phyloP scores from a whole-genome alignment of 495 filamentous ascomycete species.

The Penicillium subrubescens region DNA sequence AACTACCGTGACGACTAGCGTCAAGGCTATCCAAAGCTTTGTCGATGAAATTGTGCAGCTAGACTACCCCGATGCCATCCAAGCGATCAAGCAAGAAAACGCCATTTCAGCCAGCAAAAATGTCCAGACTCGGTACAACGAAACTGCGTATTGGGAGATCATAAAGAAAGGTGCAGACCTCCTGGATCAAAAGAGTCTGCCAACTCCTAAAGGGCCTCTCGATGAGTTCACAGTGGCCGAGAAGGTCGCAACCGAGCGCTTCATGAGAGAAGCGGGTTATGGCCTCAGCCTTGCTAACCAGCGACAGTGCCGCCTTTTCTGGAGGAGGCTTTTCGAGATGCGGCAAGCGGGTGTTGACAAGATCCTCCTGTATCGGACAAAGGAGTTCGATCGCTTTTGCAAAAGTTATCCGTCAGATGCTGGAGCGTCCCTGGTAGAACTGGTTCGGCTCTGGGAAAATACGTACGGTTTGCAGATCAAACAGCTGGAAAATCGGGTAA shows the following conservation, averaged over 20 bases:
- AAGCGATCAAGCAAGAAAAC: neutral
- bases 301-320: neutral
- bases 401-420: neutral
- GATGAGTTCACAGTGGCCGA: conserved; percentile 11
- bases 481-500: neutral
- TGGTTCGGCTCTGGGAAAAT: neutral
- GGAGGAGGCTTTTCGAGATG: neutral
- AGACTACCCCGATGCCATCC: neutral
- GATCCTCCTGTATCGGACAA: neutral
- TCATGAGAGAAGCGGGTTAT: neutral
- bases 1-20: neutral
- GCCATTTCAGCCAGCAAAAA: neutral
- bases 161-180: neutral
- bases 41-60: neutral
- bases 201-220: conserved; percentile 9
- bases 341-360: neutral
- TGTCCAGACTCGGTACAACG: neutral
- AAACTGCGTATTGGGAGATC: neutral
- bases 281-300: neutral
- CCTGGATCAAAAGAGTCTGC: conserved; percentile 1
- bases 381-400: neutral
- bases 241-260: conserved; percentile 12
- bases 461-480: neutral
- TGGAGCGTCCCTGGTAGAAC: neutral
- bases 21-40: neutral